Percentiles rank a stretch among this genome's conserved stretches.
Conservation (phyloP, 768 basidiomycete genomes). For the Trichaptum fuscoviolaceum region DNA sequence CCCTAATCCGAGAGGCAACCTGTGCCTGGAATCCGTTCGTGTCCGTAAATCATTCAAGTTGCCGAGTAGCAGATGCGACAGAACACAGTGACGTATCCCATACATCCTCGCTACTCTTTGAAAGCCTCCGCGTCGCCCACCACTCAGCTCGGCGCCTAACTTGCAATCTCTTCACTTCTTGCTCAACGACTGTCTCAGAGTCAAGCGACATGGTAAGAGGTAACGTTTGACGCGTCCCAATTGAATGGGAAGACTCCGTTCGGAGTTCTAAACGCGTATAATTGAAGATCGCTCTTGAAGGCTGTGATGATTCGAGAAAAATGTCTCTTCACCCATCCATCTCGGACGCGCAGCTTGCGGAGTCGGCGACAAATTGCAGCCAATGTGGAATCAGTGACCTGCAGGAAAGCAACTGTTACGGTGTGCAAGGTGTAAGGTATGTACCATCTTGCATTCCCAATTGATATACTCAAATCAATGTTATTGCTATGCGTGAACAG, state of each 20-base stretch:
- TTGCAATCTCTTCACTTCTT: constrained; percentile 65
- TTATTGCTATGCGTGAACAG: not conserved
- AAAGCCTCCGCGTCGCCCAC: constrained; percentile 80
- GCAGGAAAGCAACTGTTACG: not conserved
- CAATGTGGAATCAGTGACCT: not conserved
- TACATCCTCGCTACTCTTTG: constrained; percentile 87
- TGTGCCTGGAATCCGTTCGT: too few relatives aligned
- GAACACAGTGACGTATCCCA: constrained; percentile 49
- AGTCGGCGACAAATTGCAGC: not conserved
- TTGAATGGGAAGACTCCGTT: not conserved
- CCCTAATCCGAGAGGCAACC: too few relatives aligned
- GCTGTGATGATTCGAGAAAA: not conserved
- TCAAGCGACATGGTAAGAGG: constrained; percentile 22
- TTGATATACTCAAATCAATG: not conserved
- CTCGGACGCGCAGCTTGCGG: constrained; percentile 1
- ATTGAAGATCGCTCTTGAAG: not conserved
- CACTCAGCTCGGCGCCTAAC: constrained; percentile 76
- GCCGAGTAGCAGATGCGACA: too few relatives aligned
- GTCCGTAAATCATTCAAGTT: too few relatives aligned
- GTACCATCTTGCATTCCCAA: not conserved
- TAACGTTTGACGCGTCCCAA: not conserved
- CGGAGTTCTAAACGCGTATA: not conserved
- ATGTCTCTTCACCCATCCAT: constrained; percentile 4
- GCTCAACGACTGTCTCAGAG: constrained; percentile 51
- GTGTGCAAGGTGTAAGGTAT: constrained; percentile 4